Evolutionary conservation across 2,329 filamentous ascomycete genomes (phyloP).

Genomic region (Ceratocystis diversiconidia): DNA sequence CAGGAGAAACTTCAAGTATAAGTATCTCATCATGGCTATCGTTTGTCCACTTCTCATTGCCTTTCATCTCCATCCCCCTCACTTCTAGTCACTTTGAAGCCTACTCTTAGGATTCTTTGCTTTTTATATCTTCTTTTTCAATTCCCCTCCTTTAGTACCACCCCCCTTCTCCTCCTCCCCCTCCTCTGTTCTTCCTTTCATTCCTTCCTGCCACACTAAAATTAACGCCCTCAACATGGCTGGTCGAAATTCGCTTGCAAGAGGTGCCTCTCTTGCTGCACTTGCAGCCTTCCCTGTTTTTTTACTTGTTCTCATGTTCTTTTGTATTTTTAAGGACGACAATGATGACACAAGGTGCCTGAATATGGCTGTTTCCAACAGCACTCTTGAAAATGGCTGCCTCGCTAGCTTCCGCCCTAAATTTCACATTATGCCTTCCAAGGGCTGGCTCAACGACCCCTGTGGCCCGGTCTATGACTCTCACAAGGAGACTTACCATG

Average conservation of each 20-base stretch:
- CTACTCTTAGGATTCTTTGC: neutral
- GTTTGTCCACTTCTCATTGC: neutral
- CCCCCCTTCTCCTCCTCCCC: neutral
- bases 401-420: slow-evolving; percentile 22
- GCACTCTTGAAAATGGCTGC: slow-evolving; percentile 12
- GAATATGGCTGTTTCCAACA: slow-evolving; percentile 10
- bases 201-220: neutral
- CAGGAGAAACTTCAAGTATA: neutral
- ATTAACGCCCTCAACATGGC: slow-evolving; percentile 12
- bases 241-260: slow-evolving; percentile 3
- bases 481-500: slow-evolving; percentile 30
- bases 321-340: no score
- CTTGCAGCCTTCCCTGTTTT: neutral
- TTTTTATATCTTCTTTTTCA: neutral
- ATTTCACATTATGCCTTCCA: slow-evolving; percentile 29
- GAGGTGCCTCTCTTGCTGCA: slow-evolving; percentile 7
- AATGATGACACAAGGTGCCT: slow-evolving; percentile 1
- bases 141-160: neutral
- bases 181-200: slow-evolving; percentile 5
- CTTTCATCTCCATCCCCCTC: neutral
- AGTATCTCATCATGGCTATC: neutral
- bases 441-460: slow-evolving; percentile 30
- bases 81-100: neutral
- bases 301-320: no score
- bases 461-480: slow-evolving; percentile 34